Evolutionary conservation across 1,284 basidiomycete species (phyloP), one percentile per base, ranked within the genome.

Genomic region (Heterobasidion parviporum): DNA sequence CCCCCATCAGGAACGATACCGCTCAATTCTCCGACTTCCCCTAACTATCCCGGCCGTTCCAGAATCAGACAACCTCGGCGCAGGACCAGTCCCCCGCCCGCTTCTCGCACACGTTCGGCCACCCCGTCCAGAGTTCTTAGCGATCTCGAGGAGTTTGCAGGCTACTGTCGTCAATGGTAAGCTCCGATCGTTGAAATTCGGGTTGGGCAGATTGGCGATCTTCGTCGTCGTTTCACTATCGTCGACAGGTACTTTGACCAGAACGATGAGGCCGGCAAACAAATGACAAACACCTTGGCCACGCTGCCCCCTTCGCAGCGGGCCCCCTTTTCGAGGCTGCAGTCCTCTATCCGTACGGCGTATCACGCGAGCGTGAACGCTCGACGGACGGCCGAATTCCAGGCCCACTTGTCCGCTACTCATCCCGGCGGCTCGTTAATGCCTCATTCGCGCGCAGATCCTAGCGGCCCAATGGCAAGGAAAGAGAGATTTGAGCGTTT

Each of bases 251-350:
- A 89, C 68, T 90, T 82, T 67, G 73, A 82, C 59, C 88, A 90
- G 67, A 84, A 89, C 64, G 83, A 89, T 63, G 75, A 81, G 61
- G 78, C 87, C 33, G 85, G 87, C 34, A 80, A 81, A 53, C 70
- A 76, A 56, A 89, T 91, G 84, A 86, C 87, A n/a, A 83, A 89
- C 62, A 88, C 81, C 6, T 72, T 91, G 53, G 76, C 85, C 46
- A 85, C 80, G 43, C 76, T 89, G n/a, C 82, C 83, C n/a, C 79
- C 87, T 8, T 82, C 85, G 1, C 86, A 91, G 61, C 81, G 86
- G 54, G 87, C 88, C 16, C 83, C 87, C 1, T 91, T 84, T 65
- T 82, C 86, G 35, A 81, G 86, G 58, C 68, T 90, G 48, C 88
- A 91, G 65, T 83, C 88, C 3, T 84, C 84, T 16, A 85, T 90